A percentile compares a stretch with the other conserved stretches of the same genome.
phyloP scores from a whole-genome alignment of 306 rosid genomes.

The Senna siamea region DNA sequence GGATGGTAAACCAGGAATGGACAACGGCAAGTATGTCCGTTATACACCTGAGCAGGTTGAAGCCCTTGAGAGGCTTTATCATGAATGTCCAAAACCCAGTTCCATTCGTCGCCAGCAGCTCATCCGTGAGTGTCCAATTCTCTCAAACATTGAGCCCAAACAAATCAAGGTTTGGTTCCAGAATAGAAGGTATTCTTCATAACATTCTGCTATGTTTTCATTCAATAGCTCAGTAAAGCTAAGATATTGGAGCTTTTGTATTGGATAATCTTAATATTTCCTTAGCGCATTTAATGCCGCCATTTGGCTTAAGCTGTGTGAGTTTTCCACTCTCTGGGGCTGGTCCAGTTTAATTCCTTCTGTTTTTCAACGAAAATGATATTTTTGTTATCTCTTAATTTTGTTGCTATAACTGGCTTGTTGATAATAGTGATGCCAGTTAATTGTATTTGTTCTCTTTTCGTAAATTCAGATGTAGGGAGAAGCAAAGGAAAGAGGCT shows the following conservation, averaged over 20 bases:
- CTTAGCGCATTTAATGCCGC: too few relatives aligned
- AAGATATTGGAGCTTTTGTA: not conserved
- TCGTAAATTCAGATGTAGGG: conserved; percentile 65
- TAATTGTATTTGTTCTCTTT: not conserved
- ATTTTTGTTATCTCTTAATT: not conserved
- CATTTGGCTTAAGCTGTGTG: too few relatives aligned
- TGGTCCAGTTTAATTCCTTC: not conserved
- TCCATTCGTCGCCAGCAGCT: conserved; percentile 33
- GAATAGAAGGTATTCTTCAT: conserved; percentile 20
- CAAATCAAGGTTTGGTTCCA: conserved; percentile 29
- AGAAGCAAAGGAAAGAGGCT: conserved; percentile 88
- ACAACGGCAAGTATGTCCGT: conserved; percentile 26
- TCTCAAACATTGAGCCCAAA: conserved; percentile 22
- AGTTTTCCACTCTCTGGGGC: too few relatives aligned
- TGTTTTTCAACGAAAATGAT: not conserved
- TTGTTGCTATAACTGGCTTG: not conserved
- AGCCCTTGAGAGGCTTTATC: conserved; percentile 30
- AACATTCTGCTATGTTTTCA: not conserved
- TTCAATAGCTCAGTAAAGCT: not conserved
- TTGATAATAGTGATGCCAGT: not conserved
- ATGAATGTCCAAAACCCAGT: conserved; percentile 25
- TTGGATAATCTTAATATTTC: not conserved
- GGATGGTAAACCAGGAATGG: conserved; percentile 27
- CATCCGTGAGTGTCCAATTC: conserved; percentile 23
- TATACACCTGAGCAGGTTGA: conserved; percentile 33